These are phyloP conservation scores for Fusarium equiseti DNA, from an alignment of 2,329 filamentous ascomycete species.

Conservation along the genomic window DNA sequence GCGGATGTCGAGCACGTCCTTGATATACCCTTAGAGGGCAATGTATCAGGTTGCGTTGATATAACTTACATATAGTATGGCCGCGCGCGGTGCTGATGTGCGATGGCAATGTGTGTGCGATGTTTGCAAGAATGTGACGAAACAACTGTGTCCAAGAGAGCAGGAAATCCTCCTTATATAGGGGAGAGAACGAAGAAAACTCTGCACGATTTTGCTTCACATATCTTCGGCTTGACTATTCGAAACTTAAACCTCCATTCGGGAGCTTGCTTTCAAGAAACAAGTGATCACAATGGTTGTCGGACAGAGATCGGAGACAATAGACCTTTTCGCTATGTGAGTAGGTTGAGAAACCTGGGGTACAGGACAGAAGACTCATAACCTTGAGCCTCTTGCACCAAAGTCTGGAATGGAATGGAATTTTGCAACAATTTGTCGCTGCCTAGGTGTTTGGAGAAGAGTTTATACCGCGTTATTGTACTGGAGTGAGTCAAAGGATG, in stretches of 20 bases:
- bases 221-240: neutral
- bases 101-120: neutral
- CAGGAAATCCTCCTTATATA: neutral
- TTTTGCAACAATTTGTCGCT: neutral
- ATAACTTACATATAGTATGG: neutral
- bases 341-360: neutral
- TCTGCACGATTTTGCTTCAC: neutral
- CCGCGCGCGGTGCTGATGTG: too few species aligned
- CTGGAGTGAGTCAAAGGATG: neutral
- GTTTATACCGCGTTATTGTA: neutral
- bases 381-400: neutral
- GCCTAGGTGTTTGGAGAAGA: neutral
- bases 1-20: accelerated
- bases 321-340: neutral
- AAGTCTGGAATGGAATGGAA: neutral
- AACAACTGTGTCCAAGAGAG: neutral
- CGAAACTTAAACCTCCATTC: neutral
- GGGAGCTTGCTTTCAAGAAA: neutral
- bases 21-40: neutral
- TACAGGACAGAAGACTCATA: neutral
- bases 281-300: neutral
- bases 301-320: neutral
- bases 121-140: neutral
- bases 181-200: accelerated
- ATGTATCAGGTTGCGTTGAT: neutral